Evolutionary conservation across 768 basidiomycete genomes (phyloP).

Genomic region (Boletus rubescentipes): DNA sequence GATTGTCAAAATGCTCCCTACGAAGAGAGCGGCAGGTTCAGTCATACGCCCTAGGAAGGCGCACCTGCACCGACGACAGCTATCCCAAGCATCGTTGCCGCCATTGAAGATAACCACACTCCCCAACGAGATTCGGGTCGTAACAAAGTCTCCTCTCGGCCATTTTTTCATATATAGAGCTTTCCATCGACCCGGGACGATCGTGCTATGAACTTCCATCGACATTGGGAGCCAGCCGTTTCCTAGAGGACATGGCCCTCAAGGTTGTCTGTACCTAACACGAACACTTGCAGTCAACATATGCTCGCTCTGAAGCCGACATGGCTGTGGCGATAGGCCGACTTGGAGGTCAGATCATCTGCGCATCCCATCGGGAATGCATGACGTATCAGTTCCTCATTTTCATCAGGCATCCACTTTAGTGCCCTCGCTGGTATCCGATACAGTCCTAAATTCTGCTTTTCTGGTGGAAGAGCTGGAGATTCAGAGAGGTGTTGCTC

Average conservation of each 20-base stretch:
- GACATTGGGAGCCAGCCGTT: constrained; percentile 83
- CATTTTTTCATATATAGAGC: constrained; percentile 93
- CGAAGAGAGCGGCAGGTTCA: constrained; percentile 41
- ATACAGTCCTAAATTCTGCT: constrained; percentile 80
- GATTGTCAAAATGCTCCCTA: constrained; percentile 19
- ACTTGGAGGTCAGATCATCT: constrained; percentile 89
- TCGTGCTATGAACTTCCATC: constrained; percentile 79
- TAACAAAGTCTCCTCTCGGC: constrained; percentile 86
- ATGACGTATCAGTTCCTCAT: constrained; percentile 97
- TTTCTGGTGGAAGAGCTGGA: constrained; percentile 78
- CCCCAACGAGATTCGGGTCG: constrained; percentile 88
- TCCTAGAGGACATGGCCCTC: constrained; percentile 94
- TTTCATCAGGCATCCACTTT: constrained; percentile 80
- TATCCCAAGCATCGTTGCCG: constrained; percentile 29
- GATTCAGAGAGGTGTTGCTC: constrained; percentile 80
- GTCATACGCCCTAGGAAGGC: constrained; percentile 38
- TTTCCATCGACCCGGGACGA: constrained; percentile 94
- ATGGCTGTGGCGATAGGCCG: constrained; percentile 81
- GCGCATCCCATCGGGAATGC: constrained; percentile 86
- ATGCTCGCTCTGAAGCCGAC: constrained; percentile 64
- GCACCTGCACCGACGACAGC: constrained; percentile 21
- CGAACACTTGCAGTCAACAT: constrained; percentile 58
- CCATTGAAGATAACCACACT: constrained; percentile 75
- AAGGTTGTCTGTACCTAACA: constrained; percentile 40
- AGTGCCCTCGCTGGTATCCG: constrained; percentile 86